Percentiles rank a stretch among this genome's conserved stretches.
These are phyloP conservation scores for Rhodotorula sp. DNA, from an alignment of 1,284 basidiomycete species.

Conservation along the genomic window DNA sequence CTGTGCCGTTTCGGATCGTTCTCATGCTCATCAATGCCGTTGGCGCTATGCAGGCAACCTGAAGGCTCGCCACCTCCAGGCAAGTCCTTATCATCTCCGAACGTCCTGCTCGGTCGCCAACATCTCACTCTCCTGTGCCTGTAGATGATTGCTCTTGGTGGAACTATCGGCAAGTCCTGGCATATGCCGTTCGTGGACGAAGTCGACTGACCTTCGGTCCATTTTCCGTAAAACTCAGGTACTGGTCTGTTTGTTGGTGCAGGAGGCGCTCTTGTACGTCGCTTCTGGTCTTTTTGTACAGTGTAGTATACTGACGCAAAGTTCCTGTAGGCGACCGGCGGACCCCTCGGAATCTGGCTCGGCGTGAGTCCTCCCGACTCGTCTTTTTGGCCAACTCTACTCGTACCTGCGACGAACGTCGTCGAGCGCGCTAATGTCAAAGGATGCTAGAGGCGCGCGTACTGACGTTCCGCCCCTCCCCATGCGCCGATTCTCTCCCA, in stretches of 20 bases:
- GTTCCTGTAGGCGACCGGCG: conserved; percentile 44
- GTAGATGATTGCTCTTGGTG: conserved; percentile 44
- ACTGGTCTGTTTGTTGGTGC: conserved; percentile 34
- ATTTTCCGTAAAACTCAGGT: not conserved
- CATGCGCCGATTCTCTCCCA: too few relatives aligned
- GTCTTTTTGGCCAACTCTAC: too few relatives aligned
- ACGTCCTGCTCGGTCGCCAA: too few relatives aligned
- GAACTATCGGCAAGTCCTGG: conserved; percentile 5
- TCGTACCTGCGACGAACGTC: too few relatives aligned
- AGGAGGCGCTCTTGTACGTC: conserved; percentile 23
- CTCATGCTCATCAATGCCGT: not conserved
- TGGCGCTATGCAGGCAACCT: conserved; percentile 1
- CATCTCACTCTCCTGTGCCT: not conserved
- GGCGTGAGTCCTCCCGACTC: conserved; percentile 23
- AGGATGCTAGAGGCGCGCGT: too few relatives aligned
- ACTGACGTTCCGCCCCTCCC: too few relatives aligned
- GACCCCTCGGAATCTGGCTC: conserved; percentile 46
- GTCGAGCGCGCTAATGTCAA: too few relatives aligned
- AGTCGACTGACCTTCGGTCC: not conserved
- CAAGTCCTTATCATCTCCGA: not conserved
- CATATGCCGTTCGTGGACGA: too few relatives aligned
- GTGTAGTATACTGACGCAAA: not conserved
- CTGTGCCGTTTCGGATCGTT: too few relatives aligned
- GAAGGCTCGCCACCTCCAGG: conserved; percentile 22
- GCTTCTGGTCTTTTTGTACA: not conserved